Conservation (phyloP, 495 filamentous ascomycete genomes). For the Talaromyces proteolyticus region DNA sequence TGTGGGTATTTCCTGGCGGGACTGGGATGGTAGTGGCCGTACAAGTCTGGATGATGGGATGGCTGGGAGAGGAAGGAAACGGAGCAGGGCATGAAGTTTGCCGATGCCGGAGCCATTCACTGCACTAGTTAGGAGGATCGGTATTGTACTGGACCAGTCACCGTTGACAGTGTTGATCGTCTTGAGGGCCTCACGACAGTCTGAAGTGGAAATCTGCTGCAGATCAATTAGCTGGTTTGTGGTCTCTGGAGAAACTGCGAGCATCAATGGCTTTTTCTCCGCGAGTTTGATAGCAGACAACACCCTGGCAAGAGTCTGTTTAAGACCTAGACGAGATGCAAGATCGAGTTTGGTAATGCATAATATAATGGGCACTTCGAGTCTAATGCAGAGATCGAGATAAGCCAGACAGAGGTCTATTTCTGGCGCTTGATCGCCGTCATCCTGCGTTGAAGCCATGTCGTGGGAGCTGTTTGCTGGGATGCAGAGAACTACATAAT, state of each 20-base stretch:
- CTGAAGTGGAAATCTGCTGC: conserved; percentile 29
- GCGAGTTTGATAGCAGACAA: conserved; percentile 72
- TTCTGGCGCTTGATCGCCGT: conserved; percentile 45
- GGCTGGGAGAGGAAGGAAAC: conserved; percentile 66
- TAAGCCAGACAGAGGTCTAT: conserved; percentile 73
- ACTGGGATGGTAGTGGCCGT: conserved; percentile 23
- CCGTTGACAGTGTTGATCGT: conserved; percentile 34
- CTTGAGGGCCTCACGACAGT: conserved; percentile 46
- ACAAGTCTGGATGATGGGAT: conserved; percentile 34
- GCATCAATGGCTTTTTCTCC: conserved; percentile 64
- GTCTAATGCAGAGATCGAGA: conserved; percentile 77
- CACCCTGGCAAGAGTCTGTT: conserved; percentile 61
- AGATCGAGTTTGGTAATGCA: conserved; percentile 89
- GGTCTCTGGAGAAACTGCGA: conserved; percentile 42
- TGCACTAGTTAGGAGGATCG: conserved; percentile 84
- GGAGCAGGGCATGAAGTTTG: conserved; percentile 74
- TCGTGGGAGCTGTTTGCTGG: conserved; percentile 68
- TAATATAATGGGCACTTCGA: conserved; percentile 69
- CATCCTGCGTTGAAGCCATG: conserved; percentile 35
- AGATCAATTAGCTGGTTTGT: conserved; percentile 23
- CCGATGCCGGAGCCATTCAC: conserved; percentile 79
- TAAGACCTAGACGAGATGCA: conserved; percentile 63
- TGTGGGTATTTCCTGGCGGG: conserved; percentile 26
- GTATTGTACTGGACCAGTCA: conserved; percentile 54
- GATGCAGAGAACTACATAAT: conserved; percentile 86